Conservation (phyloP, 495 filamentous ascomycete genomes). For the Amniculicola lignicola region DNA sequence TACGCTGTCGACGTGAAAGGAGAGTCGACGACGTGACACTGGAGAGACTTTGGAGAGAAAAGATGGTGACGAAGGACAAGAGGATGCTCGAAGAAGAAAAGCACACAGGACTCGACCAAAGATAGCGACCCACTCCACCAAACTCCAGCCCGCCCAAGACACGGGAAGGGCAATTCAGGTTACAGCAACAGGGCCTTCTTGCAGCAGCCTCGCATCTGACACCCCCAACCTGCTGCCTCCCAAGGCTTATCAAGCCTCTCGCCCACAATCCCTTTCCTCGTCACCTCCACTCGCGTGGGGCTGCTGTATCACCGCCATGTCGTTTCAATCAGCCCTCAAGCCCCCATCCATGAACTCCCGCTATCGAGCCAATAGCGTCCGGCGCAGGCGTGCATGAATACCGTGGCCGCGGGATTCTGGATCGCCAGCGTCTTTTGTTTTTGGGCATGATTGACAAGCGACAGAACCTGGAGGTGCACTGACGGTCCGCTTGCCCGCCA, state of each 20-base stretch:
- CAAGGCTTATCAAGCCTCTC: constrained; percentile 12
- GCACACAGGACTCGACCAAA: background rate
- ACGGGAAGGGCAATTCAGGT: too few relatives aligned
- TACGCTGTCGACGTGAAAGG: background rate
- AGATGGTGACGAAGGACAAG: background rate
- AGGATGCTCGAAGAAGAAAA: background rate
- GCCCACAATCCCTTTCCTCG: background rate
- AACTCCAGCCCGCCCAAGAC: background rate
- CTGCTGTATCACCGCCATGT: background rate
- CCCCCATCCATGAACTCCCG: too few relatives aligned
- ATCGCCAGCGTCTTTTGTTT: background rate
- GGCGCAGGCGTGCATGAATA: constrained; percentile 1
- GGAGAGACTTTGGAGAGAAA: background rate
- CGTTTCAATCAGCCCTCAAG: too few relatives aligned
- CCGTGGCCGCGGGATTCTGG: constrained; percentile 4
- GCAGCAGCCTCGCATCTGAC: background rate
- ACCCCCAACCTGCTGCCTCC: background rate
- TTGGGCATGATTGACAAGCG: too few relatives aligned
- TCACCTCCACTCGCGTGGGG: constrained; percentile 11
- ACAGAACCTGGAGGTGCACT: too few relatives aligned
- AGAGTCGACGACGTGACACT: background rate
- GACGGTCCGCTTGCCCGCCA: too few relatives aligned
- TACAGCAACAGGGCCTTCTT: too few relatives aligned
- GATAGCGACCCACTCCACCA: background rate
- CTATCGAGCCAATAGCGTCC: constrained; percentile 14